Evolutionary conservation across 352 stramenopile species (phyloP).

Genomic region (Plasmopara muralis): DNA sequence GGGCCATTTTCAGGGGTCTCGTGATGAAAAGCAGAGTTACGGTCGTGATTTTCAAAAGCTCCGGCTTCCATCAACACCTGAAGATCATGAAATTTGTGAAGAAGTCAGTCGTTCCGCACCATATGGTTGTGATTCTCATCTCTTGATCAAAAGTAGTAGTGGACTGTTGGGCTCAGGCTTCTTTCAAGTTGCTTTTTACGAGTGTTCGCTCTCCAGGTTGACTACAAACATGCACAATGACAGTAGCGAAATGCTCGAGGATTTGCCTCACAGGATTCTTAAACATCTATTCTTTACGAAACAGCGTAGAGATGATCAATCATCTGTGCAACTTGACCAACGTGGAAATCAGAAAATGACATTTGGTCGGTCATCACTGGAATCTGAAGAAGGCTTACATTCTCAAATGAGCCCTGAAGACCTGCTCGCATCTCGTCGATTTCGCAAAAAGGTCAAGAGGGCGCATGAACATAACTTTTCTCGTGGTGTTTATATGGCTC

Average conservation of each 20-base stretch:
- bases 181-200: constrained; percentile 85
- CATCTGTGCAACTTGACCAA: constrained; percentile 20
- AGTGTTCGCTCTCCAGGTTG: constrained; percentile 67
- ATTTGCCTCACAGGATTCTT: constrained; percentile 42
- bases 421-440: constrained; percentile 39
- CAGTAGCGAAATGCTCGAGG: constrained; percentile 19
- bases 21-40: constrained; percentile 61
- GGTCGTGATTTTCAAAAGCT: constrained; percentile 40
- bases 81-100: constrained; percentile 78
- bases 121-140: constrained; percentile 66
- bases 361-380: constrained; percentile 13
- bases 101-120: constrained; percentile 45
- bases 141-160: constrained; percentile 61
- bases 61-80: constrained; percentile 42
- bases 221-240: constrained; percentile 33
- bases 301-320: constrained; percentile 13
- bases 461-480: constrained; percentile 87
- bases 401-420: constrained; percentile 19
- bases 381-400: constrained; percentile 3
- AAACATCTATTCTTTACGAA: constrained; percentile 54
- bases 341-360: constrained; percentile 20
- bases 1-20: constrained; percentile 64
- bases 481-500: constrained; percentile 73
- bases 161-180: constrained; percentile 57
- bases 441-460: constrained; percentile 77